Evolutionary conservation across 2,329 filamentous ascomycete genomes (phyloP).

Genomic region (Zarea fungicola): DNA sequence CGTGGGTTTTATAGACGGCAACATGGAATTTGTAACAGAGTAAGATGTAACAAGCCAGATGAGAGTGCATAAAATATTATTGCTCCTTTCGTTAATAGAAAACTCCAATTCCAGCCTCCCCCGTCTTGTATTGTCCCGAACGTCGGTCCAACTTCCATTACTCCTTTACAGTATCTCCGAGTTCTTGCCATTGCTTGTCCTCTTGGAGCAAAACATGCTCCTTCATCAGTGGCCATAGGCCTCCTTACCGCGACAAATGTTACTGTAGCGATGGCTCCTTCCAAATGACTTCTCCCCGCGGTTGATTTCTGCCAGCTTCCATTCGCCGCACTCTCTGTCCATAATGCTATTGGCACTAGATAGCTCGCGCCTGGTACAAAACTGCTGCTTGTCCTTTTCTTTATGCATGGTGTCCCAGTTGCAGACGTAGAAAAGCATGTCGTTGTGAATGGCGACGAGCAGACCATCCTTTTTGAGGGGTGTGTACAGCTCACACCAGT

Average conservation of each 20-base stretch:
- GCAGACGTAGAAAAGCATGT: slow-evolving; percentile 8
- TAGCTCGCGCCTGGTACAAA: not conserved
- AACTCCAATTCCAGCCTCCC: too few species aligned
- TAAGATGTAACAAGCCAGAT: too few species aligned
- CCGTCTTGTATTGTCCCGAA: too few species aligned
- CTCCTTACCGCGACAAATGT: not conserved
- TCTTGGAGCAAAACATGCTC: too few species aligned
- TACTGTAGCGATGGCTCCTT: not conserved
- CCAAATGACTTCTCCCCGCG: not conserved
- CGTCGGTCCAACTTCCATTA: too few species aligned
- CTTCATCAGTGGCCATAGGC: too few species aligned
- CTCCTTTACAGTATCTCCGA: too few species aligned
- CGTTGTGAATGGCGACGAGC: not conserved
- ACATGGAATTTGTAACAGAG: too few species aligned
- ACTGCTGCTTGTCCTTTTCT: not conserved
- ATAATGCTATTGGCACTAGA: not conserved
- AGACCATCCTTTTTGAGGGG: not conserved
- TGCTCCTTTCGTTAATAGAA: too few species aligned
- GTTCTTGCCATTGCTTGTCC: too few species aligned
- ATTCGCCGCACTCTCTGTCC: not conserved
- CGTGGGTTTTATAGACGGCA: too few species aligned
- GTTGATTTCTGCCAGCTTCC: not conserved
- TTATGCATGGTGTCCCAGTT: slow-evolving; percentile 1
- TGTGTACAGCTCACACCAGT: slow-evolving; percentile 10
- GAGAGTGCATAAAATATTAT: too few species aligned